Evolutionary conservation across 2,329 filamentous ascomycete genomes (phyloP).

Genomic region (Aspergillus fructus): DNA sequence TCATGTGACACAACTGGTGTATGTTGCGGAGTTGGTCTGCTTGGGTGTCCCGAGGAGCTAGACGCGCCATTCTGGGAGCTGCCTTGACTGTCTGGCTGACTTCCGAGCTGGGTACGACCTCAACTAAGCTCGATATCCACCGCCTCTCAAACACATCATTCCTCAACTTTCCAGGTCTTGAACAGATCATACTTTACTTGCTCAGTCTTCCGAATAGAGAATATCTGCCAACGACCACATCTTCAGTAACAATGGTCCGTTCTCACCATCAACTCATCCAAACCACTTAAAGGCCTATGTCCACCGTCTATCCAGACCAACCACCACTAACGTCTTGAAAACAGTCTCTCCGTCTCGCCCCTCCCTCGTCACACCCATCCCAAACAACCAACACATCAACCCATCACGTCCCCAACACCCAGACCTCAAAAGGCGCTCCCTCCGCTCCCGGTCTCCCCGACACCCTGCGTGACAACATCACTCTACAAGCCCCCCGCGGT

Average conservation of each 20-base stretch:
- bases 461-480: slow-evolving; percentile 81
- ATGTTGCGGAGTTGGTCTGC: slow-evolving; percentile 27
- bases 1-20: slow-evolving; percentile 17
- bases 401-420: slow-evolving; percentile 54
- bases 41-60: slow-evolving; percentile 34
- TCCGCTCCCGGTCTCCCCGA: slow-evolving; percentile 93
- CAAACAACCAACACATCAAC: slow-evolving; percentile 65
- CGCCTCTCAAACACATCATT: slow-evolving; percentile 1
- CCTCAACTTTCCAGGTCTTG: background rate
- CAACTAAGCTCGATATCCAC: slow-evolving; percentile 4
- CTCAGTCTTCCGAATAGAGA: background rate
- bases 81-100: slow-evolving; percentile 20
- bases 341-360: slow-evolving; percentile 87
- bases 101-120: slow-evolving; percentile 15
- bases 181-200: background rate
- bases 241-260: slow-evolving; percentile 31
- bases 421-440: slow-evolving; percentile 69
- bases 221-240: slow-evolving; percentile 1
- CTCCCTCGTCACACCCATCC: slow-evolving; percentile 64
- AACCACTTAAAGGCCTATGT: background rate
- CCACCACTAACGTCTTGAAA: background rate
- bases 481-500: slow-evolving; percentile 56
- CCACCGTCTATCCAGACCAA: slow-evolving; percentile 3
- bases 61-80: slow-evolving; percentile 28
- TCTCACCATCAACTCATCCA: slow-evolving; percentile 3